phyloP scores from a whole-genome alignment of 106 monocot species.

The Hemerocallis citrina region DNA sequence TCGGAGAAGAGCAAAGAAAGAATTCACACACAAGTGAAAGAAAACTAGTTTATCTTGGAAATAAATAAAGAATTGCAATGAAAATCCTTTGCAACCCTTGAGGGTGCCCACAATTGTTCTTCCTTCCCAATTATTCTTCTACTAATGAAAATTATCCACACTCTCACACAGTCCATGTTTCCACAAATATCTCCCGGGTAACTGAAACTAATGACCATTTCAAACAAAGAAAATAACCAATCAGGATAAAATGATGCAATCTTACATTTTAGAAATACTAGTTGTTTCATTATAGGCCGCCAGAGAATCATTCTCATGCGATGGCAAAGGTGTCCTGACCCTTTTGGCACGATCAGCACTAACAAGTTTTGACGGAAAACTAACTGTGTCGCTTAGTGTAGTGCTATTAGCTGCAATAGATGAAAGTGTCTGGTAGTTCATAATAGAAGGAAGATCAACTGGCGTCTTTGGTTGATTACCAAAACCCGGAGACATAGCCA shows the following conservation, averaged over 20 bases:
- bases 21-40: no score
- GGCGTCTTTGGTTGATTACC: neutral
- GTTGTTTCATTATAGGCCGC: neutral
- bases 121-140: no score
- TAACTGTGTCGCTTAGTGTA: neutral
- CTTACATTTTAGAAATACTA: constrained; percentile 5
- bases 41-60: no score
- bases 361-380: neutral
- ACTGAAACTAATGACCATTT: no score
- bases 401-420: neutral
- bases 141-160: no score
- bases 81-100: no score
- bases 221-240: no score
- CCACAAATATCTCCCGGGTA: no score
- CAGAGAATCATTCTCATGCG: constrained; percentile 3
- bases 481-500: neutral
- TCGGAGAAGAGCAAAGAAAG: no score
- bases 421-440: neutral
- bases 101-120: no score
- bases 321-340: constrained; percentile 14
- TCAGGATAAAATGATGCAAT: neutral
- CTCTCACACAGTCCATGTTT: no score
- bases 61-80: no score
- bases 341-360: constrained; percentile 5
- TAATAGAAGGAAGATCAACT: neutral